These are phyloP conservation scores for Penicillium pulvis DNA, from an alignment of 495 filamentous ascomycete genomes.

Conservation along the genomic window DNA sequence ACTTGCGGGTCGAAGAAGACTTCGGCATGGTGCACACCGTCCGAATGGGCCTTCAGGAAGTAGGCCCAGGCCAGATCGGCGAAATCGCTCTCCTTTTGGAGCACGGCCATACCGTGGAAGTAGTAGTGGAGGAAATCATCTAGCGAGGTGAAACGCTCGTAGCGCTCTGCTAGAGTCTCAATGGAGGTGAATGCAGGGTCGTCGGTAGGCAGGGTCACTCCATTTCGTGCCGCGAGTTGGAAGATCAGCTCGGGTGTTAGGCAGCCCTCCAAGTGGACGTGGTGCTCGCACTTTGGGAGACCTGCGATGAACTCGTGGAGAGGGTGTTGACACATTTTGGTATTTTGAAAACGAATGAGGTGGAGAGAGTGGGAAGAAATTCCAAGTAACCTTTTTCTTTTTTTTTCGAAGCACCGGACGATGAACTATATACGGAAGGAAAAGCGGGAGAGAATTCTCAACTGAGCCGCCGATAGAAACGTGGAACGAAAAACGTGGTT, in stretches of 20 bases:
- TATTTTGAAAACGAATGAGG: not conserved
- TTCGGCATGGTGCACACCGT: constrained; percentile 73
- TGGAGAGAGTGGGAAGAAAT: not conserved
- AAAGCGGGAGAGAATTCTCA: constrained; percentile 1
- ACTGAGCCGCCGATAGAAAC: constrained; percentile 5
- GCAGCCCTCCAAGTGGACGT: constrained; percentile 76
- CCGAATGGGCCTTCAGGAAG: constrained; percentile 61
- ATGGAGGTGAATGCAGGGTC: constrained; percentile 63
- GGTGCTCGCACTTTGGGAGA: constrained; percentile 79
- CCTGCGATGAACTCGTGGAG: constrained; percentile 62
- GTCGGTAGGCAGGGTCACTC: constrained; percentile 50
- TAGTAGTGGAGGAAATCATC: constrained; percentile 81
- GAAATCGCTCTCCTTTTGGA: constrained; percentile 63
- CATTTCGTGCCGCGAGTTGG: constrained; percentile 63
- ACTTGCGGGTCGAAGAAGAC: constrained; percentile 83
- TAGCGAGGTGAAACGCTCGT: constrained; percentile 65
- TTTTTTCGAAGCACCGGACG: not conserved
- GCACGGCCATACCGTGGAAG: constrained; percentile 73
- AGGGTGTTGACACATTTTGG: constrained; percentile 37
- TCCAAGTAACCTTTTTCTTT: not conserved
- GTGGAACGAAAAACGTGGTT: not conserved
- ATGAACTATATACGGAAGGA: constrained; percentile 3
- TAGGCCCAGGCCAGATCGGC: constrained; percentile 75
- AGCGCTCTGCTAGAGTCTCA: constrained; percentile 59
- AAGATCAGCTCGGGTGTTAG: constrained; percentile 70